phyloP scores from a whole-genome alignment of 208 protist species.

The Willaertia magna region DNA sequence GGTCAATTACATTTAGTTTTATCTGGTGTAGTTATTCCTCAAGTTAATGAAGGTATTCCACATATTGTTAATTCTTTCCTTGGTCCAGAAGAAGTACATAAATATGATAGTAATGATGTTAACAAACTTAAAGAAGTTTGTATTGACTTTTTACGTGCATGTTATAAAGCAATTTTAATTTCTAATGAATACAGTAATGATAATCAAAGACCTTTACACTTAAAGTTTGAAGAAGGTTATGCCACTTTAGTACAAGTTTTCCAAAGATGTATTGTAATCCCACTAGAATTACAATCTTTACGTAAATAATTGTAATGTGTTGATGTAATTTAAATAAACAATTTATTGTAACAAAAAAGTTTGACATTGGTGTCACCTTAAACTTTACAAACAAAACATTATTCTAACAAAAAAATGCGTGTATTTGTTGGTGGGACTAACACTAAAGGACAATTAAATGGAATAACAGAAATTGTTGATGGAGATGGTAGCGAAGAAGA shows the following conservation, averaged over 20 bases:
- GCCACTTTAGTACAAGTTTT: neutral
- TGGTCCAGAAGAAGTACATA: neutral
- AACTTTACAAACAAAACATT: too few species aligned
- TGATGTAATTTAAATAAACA: too few species aligned
- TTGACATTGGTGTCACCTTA: too few species aligned
- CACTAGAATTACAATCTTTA: neutral
- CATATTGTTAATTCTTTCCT: neutral
- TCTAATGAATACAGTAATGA: neutral
- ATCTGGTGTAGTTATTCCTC: neutral
- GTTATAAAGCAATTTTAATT: neutral
- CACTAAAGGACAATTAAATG: too few species aligned
- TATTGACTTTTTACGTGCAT: neutral
- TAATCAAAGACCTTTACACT: neutral
- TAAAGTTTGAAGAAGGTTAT: neutral
- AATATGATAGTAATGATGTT: neutral
- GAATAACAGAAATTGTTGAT: too few species aligned
- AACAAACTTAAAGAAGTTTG: neutral
- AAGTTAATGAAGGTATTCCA: constrained; percentile 10
- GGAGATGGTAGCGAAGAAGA: too few species aligned
- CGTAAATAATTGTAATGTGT: too few species aligned
- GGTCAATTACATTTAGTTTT: neutral
- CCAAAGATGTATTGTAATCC: neutral
- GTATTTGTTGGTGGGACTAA: too few species aligned
- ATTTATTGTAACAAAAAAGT: too few species aligned
- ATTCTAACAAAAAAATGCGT: too few species aligned